Base-by-base conservation (phyloP, 495 filamentous ascomycete species). In the Copromyces sp. region DNA sequence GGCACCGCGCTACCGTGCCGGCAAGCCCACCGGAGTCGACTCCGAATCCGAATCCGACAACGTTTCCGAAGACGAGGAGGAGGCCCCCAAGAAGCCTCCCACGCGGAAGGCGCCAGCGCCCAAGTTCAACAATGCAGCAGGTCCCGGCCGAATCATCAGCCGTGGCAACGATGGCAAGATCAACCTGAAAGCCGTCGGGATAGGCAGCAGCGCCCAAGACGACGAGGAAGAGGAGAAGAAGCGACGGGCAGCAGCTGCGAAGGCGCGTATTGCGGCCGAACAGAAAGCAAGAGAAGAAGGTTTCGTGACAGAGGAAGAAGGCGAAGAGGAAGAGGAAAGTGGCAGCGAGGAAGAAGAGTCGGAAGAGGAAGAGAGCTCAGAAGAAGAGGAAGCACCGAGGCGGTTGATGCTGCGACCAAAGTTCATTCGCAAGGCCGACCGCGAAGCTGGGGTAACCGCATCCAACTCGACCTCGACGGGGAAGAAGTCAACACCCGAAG, bases 381-480 rank as follows among this genome's bases (percentile, higher is more conserved):
- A 72, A 90, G 73, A 87, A 88, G 65, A 87, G 86, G 94, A 97
- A 77, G 89, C 91, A 14, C 90, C 91, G 0, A 88, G 89, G 65
- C 87, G 89, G 69, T 82, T 94, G 41, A 89, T 98, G 73, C 83
- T 96, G 71, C 89, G 94, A 61, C 95, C 95, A 11, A 97, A 93
- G 29, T 98, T 99, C 80, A 91, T 98, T 70, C 92, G 92, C 45
- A 97, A 98, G 77, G 88, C 86, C 69, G 87, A 93, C 74, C 89
- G 95, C 65, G 85, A 84, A 6, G 76, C 73, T 70, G 72, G 72
- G 73, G 71, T 71, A n/a, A 78, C 73, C 9, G 70, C 70, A 39
- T 68, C 76, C 11, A 72, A 75, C 12, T 61, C 53, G 59, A 68
- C 20, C 69, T 17, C 47, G 59, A 24, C 47, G 73, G 37, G 3